A percentile compares a stretch with the other conserved stretches of the same genome.
Evolutionary conservation across 768 basidiomycete genomes (phyloP).

Genomic region (Macrolepiota fuliginosa): DNA sequence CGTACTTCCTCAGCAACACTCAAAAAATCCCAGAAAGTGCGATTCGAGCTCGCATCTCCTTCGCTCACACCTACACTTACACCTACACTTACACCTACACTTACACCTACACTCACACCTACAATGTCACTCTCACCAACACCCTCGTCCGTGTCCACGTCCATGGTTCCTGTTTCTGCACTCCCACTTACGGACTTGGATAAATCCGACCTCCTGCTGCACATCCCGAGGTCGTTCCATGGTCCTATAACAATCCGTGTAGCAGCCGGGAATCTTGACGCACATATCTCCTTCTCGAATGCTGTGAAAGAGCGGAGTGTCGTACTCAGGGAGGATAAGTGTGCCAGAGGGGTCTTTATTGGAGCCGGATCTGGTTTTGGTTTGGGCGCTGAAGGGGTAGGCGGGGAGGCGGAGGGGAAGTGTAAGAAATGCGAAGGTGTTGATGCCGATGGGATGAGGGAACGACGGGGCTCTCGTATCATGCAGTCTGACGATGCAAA

Average conservation of each 20-base stretch:
- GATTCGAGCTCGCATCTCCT: background rate
- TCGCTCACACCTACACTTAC: background rate
- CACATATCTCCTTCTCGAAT: slow-evolving; percentile 31
- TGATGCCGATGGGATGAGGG: no score
- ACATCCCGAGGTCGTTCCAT: slow-evolving; percentile 41
- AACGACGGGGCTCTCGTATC: no score
- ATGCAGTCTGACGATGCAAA: no score
- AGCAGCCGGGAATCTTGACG: slow-evolving; percentile 34
- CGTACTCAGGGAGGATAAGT: slow-evolving; percentile 33
- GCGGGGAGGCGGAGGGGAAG: slow-evolving; percentile 19
- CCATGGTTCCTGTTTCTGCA: background rate
- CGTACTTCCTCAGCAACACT: background rate
- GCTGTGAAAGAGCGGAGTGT: slow-evolving; percentile 24
- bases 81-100: background rate
- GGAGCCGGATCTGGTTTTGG: slow-evolving; percentile 26
- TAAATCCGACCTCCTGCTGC: slow-evolving; percentile 18
- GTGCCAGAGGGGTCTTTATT: slow-evolving; percentile 31
- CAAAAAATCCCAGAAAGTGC: background rate
- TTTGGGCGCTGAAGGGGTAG: slow-evolving; percentile 13
- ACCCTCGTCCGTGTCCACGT: background rate
- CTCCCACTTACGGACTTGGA: background rate
- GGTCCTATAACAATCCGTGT: slow-evolving; percentile 37
- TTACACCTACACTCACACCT: background rate
- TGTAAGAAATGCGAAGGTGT: slow-evolving; percentile 13
- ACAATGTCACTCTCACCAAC: background rate